Base-by-base conservation (phyloP, 2,329 filamentous ascomycete species). In the Penicillium sp. region DNA sequence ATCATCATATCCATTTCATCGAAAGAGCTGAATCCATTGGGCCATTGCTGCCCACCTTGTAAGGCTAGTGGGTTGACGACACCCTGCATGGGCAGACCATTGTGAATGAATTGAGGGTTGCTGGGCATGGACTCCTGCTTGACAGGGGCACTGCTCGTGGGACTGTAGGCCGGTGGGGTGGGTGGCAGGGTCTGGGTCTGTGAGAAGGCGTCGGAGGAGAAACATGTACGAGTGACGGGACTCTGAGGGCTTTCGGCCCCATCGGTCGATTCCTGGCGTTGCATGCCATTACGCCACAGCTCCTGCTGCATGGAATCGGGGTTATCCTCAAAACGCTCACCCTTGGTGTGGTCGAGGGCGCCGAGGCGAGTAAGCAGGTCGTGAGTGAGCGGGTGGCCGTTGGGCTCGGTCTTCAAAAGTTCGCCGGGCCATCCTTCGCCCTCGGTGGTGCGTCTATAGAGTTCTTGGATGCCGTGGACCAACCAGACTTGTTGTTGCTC, bases 401-500 rank as follows among this genome's bases (percentile, higher is more conserved):
- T 75, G 34, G 69, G 57, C 44, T 70, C 63, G 54, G 77, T 74
- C 54, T 74, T 73, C 47, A 84, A 63, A 11, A 71, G 71, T 11
- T 73, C 65, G 28, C 80, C 80, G 9, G 72, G 72, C 81, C 81
- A 84, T 34, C 71, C 71, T 51, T 79, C 72, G 35, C 76, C 76
- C 32, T 70, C 70, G 26, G 72, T 67, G 26, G 76, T 61, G 42
- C 77, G 73, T 52, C 71, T 74, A 64, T 84, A 84, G 37, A 83
- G 68, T 62, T 81, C 77, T 60, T 81, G 78, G 5, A 84, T 72
- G 35, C 78, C 81, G 44, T 77, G 69, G 24, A 84, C 80, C 4
- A 84, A 71, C 68, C 82, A 80, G 16, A 70, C 64, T 64, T 84
- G 81, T 69, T 84, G 80, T 59, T 82, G 79, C 59, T 84, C 81